Evolutionary conservation across 2,329 filamentous ascomycete species (phyloP), one percentile per base, ranked within the genome.

Genomic region (Xylaria sp.): DNA sequence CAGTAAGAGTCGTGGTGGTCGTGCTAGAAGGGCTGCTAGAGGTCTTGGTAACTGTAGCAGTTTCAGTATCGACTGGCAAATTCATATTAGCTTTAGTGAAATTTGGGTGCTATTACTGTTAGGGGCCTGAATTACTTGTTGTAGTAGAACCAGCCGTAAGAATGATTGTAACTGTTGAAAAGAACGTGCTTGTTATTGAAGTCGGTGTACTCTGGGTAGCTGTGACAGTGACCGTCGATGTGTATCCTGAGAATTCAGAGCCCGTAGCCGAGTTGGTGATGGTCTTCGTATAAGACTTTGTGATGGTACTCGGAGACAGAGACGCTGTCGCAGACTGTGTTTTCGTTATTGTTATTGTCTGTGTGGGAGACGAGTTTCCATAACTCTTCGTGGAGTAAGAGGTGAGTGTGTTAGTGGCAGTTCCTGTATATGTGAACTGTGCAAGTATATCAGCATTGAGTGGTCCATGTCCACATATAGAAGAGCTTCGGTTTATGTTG

Each of bases 341-440:
- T 34, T n/a, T 41, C 25, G 62, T 64, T 7, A 57, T 13, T n/a
- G 48, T 60, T 32, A 28, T 50, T 4, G 63, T 51, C n/a, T 63
- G n/a, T 1, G 52, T 52, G 7, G 48, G 23, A 18, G 55, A 34
- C 25, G 7, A 1, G 1, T 15, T 41, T 55, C 55, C 20, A 8
- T 25, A 28, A 52, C 57, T 37, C 12, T 56, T 39, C 18, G 64
- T 61, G 23, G 34, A 61, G 13, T 23, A 61, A n/a, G 57, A 54
- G 12, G 56, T 55, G 13, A 34, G 60, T 44, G 50, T n/a, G 3
- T 55, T 13, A 12, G 55, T 57, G 13, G 37, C 58, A 13, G 65
- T 63, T 44, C n/a, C 25, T 41, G 61, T 65, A 23, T 39, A 57
- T 63, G 61, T 65, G 8, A 34, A 64, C 66, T 68, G 13, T n/a